phyloP scores from a whole-genome alignment of 2,329 filamentous ascomycete species.

The Pleochaeta shiraiana region DNA sequence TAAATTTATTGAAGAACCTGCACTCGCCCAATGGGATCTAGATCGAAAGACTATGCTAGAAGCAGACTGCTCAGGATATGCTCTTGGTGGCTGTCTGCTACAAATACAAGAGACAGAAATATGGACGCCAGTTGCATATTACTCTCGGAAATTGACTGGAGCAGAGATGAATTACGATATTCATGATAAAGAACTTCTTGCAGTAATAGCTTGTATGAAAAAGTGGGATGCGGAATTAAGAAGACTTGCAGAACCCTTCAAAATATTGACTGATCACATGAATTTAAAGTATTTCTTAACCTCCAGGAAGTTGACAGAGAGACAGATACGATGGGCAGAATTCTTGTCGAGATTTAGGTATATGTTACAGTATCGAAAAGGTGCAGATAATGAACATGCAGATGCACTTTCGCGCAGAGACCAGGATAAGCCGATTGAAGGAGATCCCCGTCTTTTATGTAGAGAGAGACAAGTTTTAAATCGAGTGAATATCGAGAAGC shows the following conservation, averaged over 20 bases:
- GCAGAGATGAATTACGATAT: slow-evolving; percentile 2
- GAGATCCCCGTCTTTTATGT: background rate
- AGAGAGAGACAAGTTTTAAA: background rate
- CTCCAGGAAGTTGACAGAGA: background rate
- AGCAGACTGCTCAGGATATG: background rate
- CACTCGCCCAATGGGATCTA: background rate
- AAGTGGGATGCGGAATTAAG: background rate
- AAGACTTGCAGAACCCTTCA: background rate
- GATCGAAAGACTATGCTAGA: background rate
- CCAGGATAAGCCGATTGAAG: background rate
- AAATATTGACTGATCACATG: background rate
- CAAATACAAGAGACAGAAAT: background rate
- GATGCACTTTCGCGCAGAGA: background rate
- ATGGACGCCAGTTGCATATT: background rate
- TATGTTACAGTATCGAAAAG: background rate
- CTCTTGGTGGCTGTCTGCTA: background rate
- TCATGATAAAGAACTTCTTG: background rate
- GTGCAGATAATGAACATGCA: background rate
- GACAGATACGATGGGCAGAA: background rate
- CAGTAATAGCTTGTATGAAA: background rate
- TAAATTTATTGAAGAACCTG: background rate
- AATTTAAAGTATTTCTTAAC: background rate
- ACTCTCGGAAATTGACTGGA: background rate
- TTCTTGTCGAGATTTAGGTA: slow-evolving; percentile 1
- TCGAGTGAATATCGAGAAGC: background rate